These are phyloP conservation scores for Filobasidium wieringae DNA, from an alignment of 768 basidiomycete genomes.

Conservation along the genomic window DNA sequence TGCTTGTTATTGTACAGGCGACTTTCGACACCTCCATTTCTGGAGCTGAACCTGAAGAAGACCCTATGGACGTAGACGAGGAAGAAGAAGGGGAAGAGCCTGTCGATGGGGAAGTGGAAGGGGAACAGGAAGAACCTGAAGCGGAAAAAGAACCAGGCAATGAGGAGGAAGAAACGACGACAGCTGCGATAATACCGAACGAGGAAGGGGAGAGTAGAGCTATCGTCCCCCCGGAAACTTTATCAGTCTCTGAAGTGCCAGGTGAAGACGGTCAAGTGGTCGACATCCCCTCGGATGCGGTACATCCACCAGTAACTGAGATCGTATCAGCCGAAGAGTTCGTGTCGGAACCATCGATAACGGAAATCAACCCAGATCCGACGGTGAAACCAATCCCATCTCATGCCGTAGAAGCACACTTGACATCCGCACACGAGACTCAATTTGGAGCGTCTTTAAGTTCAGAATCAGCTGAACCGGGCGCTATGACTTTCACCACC, in stretches of 20 bases:
- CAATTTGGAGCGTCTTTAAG: neutral
- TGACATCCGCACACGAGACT: neutral
- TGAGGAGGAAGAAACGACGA: too few relatives aligned
- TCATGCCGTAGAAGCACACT: neutral
- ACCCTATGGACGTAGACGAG: constrained; percentile 3
- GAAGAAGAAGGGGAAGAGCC: constrained; percentile 1
- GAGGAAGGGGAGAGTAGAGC: neutral
- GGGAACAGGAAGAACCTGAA: neutral
- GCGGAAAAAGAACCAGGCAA: too few relatives aligned
- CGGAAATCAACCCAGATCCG: neutral
- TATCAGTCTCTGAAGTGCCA: too few relatives aligned
- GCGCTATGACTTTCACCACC: neutral
- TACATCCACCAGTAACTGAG: neutral
- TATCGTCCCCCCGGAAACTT: neutral
- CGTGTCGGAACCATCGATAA: neutral
- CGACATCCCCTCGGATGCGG: neutral
- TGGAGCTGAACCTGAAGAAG: constrained; percentile 2
- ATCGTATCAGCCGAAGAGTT: too few relatives aligned
- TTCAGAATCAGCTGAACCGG: neutral
- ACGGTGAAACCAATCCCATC: neutral
- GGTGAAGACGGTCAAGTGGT: too few relatives aligned
- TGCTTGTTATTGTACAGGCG: neutral
- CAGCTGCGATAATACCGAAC: too few relatives aligned
- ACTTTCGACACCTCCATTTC: constrained; percentile 4
- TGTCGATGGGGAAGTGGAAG: neutral